Conservation (phyloP, 768 basidiomycete species). For the Mrakia gelida region DNA sequence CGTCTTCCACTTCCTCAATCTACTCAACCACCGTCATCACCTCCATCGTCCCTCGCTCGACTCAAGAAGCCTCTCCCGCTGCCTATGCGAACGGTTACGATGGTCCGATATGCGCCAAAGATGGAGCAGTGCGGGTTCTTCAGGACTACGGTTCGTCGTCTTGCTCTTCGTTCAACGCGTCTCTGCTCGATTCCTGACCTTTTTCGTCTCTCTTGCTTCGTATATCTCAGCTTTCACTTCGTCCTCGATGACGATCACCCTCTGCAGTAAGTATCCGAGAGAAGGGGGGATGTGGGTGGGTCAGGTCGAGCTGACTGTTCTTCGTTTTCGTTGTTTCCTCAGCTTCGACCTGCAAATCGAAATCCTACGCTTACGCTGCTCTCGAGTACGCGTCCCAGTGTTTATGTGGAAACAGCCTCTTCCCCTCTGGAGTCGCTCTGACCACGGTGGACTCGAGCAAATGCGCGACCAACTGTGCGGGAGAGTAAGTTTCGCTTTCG, state of each 20-base stretch:
- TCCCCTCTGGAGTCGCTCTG: no score
- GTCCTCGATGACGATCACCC: background rate
- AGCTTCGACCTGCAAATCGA: background rate
- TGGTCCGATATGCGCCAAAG: background rate
- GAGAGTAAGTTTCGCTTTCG: background rate
- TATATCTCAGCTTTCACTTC: background rate
- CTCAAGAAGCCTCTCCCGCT: background rate
- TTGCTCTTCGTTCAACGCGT: background rate
- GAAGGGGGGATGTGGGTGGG: no score
- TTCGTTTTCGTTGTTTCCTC: no score
- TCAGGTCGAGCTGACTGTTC: background rate
- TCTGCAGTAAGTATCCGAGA: background rate
- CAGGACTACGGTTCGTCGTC: background rate
- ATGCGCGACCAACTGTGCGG: background rate
- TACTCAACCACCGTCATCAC: background rate
- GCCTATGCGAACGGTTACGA: background rate
- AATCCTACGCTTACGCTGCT: background rate
- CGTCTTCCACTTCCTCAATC: background rate
- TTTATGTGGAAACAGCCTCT: background rate
- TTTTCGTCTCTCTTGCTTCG: no score
- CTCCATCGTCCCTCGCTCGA: background rate
- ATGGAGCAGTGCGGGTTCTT: background rate
- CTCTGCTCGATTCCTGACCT: background rate
- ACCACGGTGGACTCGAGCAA: background rate
- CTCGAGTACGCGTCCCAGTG: background rate